Percentiles rank a stretch among this genome's conserved stretches.
phyloP scores from a whole-genome alignment of 75 land plant species.

The Adiantum capillusveneris region DNA sequence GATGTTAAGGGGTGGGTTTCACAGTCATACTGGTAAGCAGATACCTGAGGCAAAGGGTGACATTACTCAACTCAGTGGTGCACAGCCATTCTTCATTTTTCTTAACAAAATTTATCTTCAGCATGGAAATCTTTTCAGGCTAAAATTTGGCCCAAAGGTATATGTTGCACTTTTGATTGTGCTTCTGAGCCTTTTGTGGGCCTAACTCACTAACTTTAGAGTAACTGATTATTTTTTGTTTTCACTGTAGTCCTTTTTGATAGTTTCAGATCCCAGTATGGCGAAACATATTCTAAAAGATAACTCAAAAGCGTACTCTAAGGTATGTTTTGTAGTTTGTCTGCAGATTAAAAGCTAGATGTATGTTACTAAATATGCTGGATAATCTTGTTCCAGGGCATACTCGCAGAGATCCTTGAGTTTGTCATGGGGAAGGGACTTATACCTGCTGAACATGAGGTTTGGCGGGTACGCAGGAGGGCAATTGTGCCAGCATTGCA shows the following conservation, averaged over 20 bases:
- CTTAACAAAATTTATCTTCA: constrained; percentile 63
- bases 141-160: constrained; percentile 94
- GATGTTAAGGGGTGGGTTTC: too few species aligned
- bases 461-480: constrained; percentile 81
- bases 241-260: constrained; percentile 69
- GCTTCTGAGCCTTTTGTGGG: neutral
- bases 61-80: constrained; percentile 46
- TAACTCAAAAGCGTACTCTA: constrained; percentile 78
- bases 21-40: too few species aligned
- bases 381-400: constrained; percentile 48
- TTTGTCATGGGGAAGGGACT: constrained; percentile 99
- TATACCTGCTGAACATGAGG: constrained; percentile 93
- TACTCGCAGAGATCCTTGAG: constrained; percentile 86
- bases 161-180: neutral
- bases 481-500: constrained; percentile 93
- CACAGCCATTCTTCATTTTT: constrained; percentile 84
- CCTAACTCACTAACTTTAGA: neutral
- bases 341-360: too few species aligned
- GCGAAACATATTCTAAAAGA: constrained; percentile 82
- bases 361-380: neutral
- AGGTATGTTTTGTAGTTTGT: too few species aligned
- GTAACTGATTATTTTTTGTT: too few species aligned
- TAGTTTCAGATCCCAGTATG: constrained; percentile 86
- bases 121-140: constrained; percentile 86
- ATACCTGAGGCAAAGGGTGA: constrained; percentile 76